Evolutionary conservation across 164 flowering plant species (phyloP).

Genomic region (Paratinospora sagittata): DNA sequence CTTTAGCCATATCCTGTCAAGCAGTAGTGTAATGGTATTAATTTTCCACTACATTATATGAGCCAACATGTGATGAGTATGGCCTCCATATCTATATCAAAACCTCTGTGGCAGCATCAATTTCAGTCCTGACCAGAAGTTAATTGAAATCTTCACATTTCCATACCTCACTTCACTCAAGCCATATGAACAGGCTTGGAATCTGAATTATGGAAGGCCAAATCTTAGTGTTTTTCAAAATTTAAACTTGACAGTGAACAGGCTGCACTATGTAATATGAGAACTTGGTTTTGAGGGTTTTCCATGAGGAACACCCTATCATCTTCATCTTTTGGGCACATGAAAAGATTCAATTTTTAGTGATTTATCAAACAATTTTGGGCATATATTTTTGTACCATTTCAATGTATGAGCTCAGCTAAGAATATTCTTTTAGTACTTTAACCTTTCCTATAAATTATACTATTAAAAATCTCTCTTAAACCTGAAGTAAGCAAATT

Average conservation of each 20-base stretch:
- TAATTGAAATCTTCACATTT: no score
- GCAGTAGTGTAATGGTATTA: conserved; percentile 5
- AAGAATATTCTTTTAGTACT: not conserved
- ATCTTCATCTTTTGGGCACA: not conserved
- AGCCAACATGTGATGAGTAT: conserved; percentile 1
- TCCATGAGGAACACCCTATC: not conserved
- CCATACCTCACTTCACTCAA: no score
- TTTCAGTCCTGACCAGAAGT: not conserved
- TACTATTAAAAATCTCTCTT: not conserved
- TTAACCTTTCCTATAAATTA: not conserved
- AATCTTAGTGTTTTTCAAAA: not conserved
- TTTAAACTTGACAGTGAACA: not conserved
- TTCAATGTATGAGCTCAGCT: no score
- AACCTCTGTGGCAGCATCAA: not conserved
- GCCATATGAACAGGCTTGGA: no score
- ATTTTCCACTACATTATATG: not conserved
- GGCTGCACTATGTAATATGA: not conserved
- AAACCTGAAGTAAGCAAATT: not conserved
- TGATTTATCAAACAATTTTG: not conserved
- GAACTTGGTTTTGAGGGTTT: not conserved
- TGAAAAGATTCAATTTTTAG: not conserved
- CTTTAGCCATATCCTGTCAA: conserved; percentile 81
- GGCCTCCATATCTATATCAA: not conserved
- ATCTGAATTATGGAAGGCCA: not conserved
- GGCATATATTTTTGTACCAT: not conserved